Conservation (phyloP, 1,284 basidiomycete species). For the Pterulicium gracile region DNA sequence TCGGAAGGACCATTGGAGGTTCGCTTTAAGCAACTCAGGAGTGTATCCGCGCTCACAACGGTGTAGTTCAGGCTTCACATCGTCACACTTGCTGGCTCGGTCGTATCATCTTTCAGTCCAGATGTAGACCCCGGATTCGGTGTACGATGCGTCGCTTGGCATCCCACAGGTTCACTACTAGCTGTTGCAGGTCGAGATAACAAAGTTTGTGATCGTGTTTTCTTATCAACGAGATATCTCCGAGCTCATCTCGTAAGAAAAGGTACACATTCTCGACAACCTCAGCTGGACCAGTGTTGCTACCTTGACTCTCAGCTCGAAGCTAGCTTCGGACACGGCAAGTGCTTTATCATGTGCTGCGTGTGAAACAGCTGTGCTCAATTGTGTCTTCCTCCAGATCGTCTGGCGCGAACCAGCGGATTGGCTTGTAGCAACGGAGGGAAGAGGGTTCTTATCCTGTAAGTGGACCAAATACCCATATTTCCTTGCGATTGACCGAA, state of each 20-base stretch:
- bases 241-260: too few species aligned
- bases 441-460: slow-evolving; percentile 79
- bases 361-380: too few species aligned
- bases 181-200: slow-evolving; percentile 80
- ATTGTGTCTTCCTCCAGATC: too few species aligned
- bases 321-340: slow-evolving; percentile 47
- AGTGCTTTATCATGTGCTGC: slow-evolving; percentile 16
- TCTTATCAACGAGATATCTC: too few species aligned
- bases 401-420: slow-evolving; percentile 74
- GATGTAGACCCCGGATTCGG: slow-evolving; percentile 73
- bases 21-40: slow-evolving; percentile 12
- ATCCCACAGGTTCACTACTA: slow-evolving; percentile 71
- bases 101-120: slow-evolving; percentile 60
- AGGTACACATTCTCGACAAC: slow-evolving; percentile 73
- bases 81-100: slow-evolving; percentile 60
- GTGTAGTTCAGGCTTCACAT: slow-evolving; percentile 73
- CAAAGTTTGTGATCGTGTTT: slow-evolving; percentile 51
- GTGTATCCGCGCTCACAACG: slow-evolving; percentile 4
- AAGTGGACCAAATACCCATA: slow-evolving; percentile 13
- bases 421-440: slow-evolving; percentile 73
- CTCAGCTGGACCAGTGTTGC: slow-evolving; percentile 69
- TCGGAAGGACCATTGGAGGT: slow-evolving; percentile 81
- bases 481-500: background rate
- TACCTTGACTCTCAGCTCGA: slow-evolving; percentile 48
- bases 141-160: slow-evolving; percentile 68